Percentiles rank a stretch among this genome's conserved stretches.
phyloP scores from a whole-genome alignment of 2,329 filamentous ascomycete genomes.

The Xylaria sp. region DNA sequence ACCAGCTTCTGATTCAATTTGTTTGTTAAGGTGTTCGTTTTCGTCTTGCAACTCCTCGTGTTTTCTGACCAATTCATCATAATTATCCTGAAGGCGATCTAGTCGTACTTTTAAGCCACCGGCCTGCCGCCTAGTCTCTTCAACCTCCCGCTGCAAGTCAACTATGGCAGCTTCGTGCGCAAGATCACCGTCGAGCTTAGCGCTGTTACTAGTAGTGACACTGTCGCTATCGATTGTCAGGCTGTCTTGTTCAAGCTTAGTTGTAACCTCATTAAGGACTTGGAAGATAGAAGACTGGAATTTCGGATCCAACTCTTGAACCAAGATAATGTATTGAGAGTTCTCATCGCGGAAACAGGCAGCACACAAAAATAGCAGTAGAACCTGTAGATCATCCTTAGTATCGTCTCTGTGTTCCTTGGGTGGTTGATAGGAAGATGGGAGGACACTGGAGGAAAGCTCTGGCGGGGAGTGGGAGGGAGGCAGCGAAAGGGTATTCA shows the following conservation, averaged over 20 bases:
- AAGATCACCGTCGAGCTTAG: slow-evolving; percentile 61
- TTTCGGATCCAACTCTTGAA: slow-evolving; percentile 38
- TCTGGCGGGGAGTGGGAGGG: not conserved
- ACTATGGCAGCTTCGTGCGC: slow-evolving; percentile 67
- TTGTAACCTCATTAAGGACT: slow-evolving; percentile 44
- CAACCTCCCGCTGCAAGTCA: slow-evolving; percentile 61
- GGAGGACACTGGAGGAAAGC: not conserved
- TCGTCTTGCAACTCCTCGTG: slow-evolving; percentile 69
- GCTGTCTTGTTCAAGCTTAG: slow-evolving; percentile 51
- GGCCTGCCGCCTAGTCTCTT: slow-evolving; percentile 64
- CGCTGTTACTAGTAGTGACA: slow-evolving; percentile 44
- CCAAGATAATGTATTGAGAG: slow-evolving; percentile 35
- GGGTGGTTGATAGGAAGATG: not conserved
- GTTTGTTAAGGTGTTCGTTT: slow-evolving; percentile 65
- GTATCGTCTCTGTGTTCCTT: slow-evolving; percentile 3
- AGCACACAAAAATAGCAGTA: slow-evolving; percentile 43
- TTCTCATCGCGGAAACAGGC: slow-evolving; percentile 45
- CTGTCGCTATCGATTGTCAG: slow-evolving; percentile 48
- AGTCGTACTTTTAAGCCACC: slow-evolving; percentile 69
- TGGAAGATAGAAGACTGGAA: slow-evolving; percentile 53
- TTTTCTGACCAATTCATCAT: slow-evolving; percentile 67
- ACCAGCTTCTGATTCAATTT: slow-evolving; percentile 64
- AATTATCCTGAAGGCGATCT: slow-evolving; percentile 68
- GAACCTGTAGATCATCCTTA: slow-evolving; percentile 41
- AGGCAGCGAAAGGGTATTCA: slow-evolving; percentile 25